Conservation (phyloP, 2,329 filamentous ascomycete species). For the Paraphoma chrysanthemicola region DNA sequence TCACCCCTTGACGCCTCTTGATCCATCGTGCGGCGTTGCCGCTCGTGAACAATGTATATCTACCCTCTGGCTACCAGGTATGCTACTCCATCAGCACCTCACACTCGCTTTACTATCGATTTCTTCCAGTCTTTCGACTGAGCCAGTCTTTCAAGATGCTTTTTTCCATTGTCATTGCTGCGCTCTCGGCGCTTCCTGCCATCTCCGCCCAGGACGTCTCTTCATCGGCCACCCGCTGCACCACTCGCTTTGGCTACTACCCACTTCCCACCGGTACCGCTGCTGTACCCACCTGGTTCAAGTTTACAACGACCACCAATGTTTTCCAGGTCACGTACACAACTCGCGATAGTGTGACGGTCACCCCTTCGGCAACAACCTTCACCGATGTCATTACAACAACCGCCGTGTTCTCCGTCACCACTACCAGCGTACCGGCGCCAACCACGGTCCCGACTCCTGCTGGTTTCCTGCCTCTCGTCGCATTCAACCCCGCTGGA, state of each 20-base stretch:
- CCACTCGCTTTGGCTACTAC: conserved; percentile 18
- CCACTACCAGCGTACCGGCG: conserved; percentile 4
- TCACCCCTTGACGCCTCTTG: conserved; percentile 11
- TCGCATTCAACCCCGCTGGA: conserved; percentile 4
- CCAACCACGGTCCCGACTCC: conserved; percentile 19
- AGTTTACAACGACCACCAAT: conserved; percentile 14
- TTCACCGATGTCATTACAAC: conserved; percentile 24
- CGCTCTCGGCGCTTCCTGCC: conserved; percentile 22
- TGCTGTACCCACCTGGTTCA: conserved; percentile 16
- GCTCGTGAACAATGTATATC: conserved; percentile 5
- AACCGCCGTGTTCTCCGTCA: conserved; percentile 12
- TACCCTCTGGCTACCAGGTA: neutral
- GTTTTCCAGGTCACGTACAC: conserved; percentile 15
- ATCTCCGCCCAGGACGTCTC: conserved; percentile 16
- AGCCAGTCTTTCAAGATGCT: conserved; percentile 22
- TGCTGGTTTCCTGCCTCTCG: conserved; percentile 24
- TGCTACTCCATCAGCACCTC: conserved; percentile 9
- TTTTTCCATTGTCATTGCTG: conserved; percentile 18
- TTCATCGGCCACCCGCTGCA: conserved; percentile 17
- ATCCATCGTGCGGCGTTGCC: neutral
- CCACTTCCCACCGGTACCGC: conserved; percentile 13
- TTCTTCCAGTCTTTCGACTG: conserved; percentile 14
- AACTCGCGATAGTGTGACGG: conserved; percentile 18
- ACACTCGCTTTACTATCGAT: conserved; percentile 20
- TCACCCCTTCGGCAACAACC: conserved; percentile 28